phyloP scores from a whole-genome alignment of 2,329 filamentous ascomycete species.

The Colletotrichum sp. region DNA sequence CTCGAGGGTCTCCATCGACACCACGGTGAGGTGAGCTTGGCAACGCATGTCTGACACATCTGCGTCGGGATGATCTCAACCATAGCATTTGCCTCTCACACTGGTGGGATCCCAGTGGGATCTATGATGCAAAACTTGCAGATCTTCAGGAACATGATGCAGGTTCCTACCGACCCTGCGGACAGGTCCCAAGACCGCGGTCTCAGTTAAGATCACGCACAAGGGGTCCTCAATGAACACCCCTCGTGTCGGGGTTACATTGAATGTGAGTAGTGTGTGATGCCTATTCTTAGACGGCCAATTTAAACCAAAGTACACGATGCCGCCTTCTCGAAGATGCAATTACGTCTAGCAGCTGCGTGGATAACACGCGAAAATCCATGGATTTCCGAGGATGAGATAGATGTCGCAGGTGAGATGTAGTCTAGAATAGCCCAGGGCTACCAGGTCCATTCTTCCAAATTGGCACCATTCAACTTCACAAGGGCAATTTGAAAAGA shows the following conservation, averaged over 20 bases:
- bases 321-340: not conserved
- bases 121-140: not conserved
- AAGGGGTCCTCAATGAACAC: not conserved
- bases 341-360: not conserved
- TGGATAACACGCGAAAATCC: not conserved
- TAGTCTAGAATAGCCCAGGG: not conserved
- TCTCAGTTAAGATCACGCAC: not conserved
- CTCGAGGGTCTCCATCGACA: not conserved
- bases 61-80: not conserved
- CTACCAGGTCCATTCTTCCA: not conserved
- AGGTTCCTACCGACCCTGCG: not conserved
- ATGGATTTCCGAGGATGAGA: not conserved
- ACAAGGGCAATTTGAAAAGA: not conserved
- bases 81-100: not conserved
- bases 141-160: not conserved
- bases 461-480: not conserved
- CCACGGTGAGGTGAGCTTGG: not conserved
- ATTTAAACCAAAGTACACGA: not conserved
- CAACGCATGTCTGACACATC: not conserved
- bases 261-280: not conserved
- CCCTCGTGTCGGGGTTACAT: not conserved
- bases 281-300: not conserved
- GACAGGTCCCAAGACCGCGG: not conserved
- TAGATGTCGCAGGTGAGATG: not conserved
- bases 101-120: no score